Evolutionary conservation across 768 basidiomycete species (phyloP).

Genomic region (Pilatotrama ljubarskyi): DNA sequence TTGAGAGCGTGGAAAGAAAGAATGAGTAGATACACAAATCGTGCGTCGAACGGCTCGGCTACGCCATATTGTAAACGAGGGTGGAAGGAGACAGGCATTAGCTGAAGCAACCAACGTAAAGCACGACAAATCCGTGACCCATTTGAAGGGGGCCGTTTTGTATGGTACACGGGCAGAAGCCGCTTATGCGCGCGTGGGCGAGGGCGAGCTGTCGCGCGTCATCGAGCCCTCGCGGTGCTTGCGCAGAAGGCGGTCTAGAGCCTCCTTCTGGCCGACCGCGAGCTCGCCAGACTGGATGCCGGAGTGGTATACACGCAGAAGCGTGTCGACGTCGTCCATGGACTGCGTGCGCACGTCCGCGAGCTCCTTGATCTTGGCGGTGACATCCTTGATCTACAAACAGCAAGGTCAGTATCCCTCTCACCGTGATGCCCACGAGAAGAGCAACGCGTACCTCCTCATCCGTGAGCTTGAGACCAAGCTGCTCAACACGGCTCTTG

Average conservation of each 20-base stretch:
- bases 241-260: conserved; percentile 82
- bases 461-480: conserved; percentile 86
- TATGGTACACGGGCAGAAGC: neutral
- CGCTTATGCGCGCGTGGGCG: conserved; percentile 9
- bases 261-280: conserved; percentile 90
- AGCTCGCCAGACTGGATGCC: conserved; percentile 92
- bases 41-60: neutral
- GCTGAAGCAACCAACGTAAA: conserved; percentile 14
- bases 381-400: conserved; percentile 92
- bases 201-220: conserved; percentile 12
- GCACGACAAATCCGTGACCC: conserved; percentile 17
- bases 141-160: conserved; percentile 14
- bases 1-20: neutral
- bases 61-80: neutral
- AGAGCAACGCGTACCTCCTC: conserved; percentile 63
- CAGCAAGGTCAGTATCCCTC: neutral
- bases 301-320: conserved; percentile 94
- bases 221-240: conserved; percentile 57
- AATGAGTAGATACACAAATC: neutral
- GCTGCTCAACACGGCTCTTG: conserved; percentile 98
- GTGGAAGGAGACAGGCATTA: conserved; percentile 9
- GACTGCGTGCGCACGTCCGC: conserved; percentile 98
- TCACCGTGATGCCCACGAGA: neutral
- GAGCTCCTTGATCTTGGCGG: conserved; percentile 98
- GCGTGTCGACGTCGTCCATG: conserved; percentile 98